A percentile compares a stretch with the other conserved stretches of the same genome.
Conservation (phyloP, 371 early-diverging fungal genomes). For the Syncephalis plumigaleata region DNA sequence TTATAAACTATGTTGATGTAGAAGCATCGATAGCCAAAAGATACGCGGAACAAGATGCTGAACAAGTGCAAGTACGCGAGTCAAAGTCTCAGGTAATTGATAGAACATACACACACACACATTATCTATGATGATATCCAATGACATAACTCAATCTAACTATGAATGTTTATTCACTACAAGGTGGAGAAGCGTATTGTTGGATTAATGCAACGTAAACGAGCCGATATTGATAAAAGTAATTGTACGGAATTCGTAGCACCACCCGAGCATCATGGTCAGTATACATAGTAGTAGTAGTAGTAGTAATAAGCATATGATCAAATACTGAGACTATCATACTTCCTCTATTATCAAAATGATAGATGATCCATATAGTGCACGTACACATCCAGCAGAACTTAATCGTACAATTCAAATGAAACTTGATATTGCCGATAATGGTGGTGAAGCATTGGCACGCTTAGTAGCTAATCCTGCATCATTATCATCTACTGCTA, state of each 20-base stretch:
- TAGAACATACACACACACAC: no score
- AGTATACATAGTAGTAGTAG: no score
- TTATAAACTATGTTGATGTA: no score
- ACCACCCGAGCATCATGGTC: no score
- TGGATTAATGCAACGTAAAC: conserved; percentile 33
- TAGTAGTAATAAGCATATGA: no score
- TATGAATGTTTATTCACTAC: not conserved
- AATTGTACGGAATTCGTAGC: conserved; percentile 46
- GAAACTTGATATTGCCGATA: conserved; percentile 59
- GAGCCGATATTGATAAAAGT: conserved; percentile 44
- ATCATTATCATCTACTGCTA: no score
- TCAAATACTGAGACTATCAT: no score
- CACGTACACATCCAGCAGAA: conserved; percentile 51
- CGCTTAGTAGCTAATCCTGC: conserved; percentile 6
- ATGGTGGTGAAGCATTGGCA: conserved; percentile 54
- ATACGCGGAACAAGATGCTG: conserved; percentile 1
- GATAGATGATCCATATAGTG: conserved; percentile 20
- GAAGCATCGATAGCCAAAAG: not conserved
- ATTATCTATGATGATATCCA: no score
- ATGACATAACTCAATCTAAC: no score
- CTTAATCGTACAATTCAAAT: conserved; percentile 67
- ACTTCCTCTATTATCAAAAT: no score
- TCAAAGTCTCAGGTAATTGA: conserved; percentile 5
- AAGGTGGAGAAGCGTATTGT: not conserved
- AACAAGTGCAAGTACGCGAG: conserved; percentile 2